phyloP scores from a whole-genome alignment of 2,329 filamentous ascomycete genomes.

The Ophiostoma quercus region DNA sequence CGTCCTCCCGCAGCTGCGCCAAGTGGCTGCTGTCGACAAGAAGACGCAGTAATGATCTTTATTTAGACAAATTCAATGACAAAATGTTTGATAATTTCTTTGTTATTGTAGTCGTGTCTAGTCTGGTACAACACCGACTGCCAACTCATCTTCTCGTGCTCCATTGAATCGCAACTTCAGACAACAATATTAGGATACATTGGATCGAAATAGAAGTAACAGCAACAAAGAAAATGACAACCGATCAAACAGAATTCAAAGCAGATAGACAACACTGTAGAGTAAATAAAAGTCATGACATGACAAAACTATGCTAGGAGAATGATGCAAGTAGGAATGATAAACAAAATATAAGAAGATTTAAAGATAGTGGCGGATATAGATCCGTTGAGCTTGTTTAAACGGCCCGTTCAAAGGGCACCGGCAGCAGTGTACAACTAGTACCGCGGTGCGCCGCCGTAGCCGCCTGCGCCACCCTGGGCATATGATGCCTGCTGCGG shows the following conservation, averaged over 20 bases:
- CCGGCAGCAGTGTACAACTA: background rate
- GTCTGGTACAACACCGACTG: background rate
- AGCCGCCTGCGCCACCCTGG: slow-evolving; percentile 15
- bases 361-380: background rate
- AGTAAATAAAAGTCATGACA: background rate
- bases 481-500: slow-evolving; percentile 21
- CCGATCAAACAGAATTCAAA: background rate
- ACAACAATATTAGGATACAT: background rate
- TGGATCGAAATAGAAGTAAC: background rate
- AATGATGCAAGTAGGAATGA: background rate
- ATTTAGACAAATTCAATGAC: background rate
- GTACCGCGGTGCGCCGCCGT: slow-evolving; percentile 22
- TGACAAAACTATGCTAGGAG: slow-evolving; percentile 13
- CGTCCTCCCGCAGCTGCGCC: slow-evolving; percentile 34
- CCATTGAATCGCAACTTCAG: background rate
- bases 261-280: background rate
- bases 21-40: slow-evolving; percentile 24
- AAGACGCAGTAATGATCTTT: background rate
- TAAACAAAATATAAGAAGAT: background rate
- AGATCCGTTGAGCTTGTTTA: background rate
- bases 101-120: background rate
- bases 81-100: background rate
- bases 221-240: background rate
- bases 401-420: background rate
- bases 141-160: background rate